Evolutionary conservation across 1,284 basidiomycete species (phyloP), one percentile per base, ranked within the genome.

Genomic region (Cryptococcus sp.): DNA sequence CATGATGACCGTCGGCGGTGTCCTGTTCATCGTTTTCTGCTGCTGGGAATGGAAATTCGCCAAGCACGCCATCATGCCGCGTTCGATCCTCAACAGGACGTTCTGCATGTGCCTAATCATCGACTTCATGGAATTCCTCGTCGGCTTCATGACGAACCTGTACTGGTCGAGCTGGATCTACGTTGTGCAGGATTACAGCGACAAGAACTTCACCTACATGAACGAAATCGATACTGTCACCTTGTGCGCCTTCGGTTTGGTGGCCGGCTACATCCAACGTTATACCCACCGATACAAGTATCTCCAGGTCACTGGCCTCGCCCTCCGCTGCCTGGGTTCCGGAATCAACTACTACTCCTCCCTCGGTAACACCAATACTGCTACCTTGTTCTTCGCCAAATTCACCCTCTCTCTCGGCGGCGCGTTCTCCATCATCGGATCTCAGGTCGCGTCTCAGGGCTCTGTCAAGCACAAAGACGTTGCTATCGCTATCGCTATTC

Each of bases 261-360:
- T 73, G 11, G 78, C 77, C 5, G 80, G 79, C 13, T 46, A 76
- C 1, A 61, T 77, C 39, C 68, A 74, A 58, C 67, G 75, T 16
- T 74, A 66, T 53, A 78, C 76, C 22, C 75, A 78, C 48, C 70
- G 78, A 5, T 82, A 79, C 77, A 80, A 80, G 66, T 65, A 66
- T 44, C 54, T 72, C 45, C 71, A 73, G 61, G 38, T 76, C 19
- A 48, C 54, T 8, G 72, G 72, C 25, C 54, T 73, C 8, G 27
- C 27, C 10, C 27, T 31, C 10, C 27, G 27, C 3, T 13, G 16
- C n/a, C 44, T 27, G 25, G 42, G 46, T 31, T 57, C 61, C n/a
- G 62, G 57, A 31, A 60, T 59, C 54, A 64, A 60, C 45, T 47
- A 69, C 27, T 31, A 20, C 60, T 57, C 27, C 61, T 62, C 50